Conservation (phyloP, 1,139 yeast genomes). For the Saccharomyces hybrid region DNA sequence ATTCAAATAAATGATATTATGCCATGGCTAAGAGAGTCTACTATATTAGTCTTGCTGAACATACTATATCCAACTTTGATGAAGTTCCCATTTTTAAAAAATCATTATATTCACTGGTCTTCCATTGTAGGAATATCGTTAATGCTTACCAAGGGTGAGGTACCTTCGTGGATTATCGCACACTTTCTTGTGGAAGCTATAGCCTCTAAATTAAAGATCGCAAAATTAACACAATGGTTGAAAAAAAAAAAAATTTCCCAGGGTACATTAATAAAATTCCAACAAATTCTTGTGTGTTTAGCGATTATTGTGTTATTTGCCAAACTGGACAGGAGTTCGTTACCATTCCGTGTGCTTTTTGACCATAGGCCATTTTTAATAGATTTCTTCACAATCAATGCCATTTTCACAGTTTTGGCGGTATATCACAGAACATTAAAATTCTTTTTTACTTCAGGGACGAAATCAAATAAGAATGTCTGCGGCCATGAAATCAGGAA, state of each 20-base stretch:
- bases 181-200: background rate
- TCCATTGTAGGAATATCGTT: background rate
- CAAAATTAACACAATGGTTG: background rate
- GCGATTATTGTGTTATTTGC: conserved; percentile 11
- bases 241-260: background rate
- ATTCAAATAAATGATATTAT: background rate
- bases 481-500: background rate
- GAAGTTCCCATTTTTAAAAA: background rate
- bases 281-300: conserved; percentile 14
- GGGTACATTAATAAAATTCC: background rate
- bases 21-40: background rate
- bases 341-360: conserved; percentile 11
- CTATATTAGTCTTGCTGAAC: background rate
- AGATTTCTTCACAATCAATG: conserved; percentile 16
- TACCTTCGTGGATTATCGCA: background rate
- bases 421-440: conserved; percentile 10
- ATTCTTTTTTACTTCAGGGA: conserved; percentile 6
- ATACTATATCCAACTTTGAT: background rate
- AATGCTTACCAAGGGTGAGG: background rate
- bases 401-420: conserved; percentile 17
- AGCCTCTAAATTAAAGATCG: background rate
- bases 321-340: conserved; percentile 1
- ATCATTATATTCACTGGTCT: background rate
- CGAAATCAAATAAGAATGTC: background rate
- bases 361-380: conserved; percentile 10